These are phyloP conservation scores for Hericium erinaceus DNA, from an alignment of 768 basidiomycete species.

Conservation along the genomic window DNA sequence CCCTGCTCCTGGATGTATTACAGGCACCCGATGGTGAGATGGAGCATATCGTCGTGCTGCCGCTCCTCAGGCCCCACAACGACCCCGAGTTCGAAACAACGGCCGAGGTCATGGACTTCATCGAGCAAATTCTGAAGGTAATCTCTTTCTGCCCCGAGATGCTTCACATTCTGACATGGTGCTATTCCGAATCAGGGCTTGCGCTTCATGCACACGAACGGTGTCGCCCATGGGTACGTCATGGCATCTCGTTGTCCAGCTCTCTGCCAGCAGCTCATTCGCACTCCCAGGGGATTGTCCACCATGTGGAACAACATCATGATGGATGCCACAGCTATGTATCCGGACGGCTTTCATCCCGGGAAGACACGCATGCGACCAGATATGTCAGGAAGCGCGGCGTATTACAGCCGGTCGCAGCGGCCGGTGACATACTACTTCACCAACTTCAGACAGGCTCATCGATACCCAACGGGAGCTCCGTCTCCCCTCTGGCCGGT, in stretches of 20 bases:
- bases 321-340: slow-evolving; percentile 7
- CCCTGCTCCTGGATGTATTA: slow-evolving; percentile 13
- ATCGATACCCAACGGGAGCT: slow-evolving; percentile 9
- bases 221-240: slow-evolving; percentile 16
- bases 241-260: not conserved
- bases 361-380: not conserved
- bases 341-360: slow-evolving; percentile 7
- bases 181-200: slow-evolving; percentile 10
- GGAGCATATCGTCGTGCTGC: slow-evolving; percentile 14
- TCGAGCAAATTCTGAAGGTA: slow-evolving; percentile 18
- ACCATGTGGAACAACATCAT: slow-evolving; percentile 6
- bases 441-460: slow-evolving; percentile 23
- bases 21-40: slow-evolving; percentile 4
- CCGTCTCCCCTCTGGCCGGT: slow-evolving; percentile 11
- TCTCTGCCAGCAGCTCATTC: not conserved
- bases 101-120: slow-evolving; percentile 19
- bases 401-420: slow-evolving; percentile 17
- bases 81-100: slow-evolving; percentile 18
- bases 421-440: slow-evolving; percentile 19
- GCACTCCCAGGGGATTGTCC: slow-evolving; percentile 4
- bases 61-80: slow-evolving; percentile 13
- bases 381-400: slow-evolving; percentile 6
- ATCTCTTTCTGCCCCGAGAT: not conserved
- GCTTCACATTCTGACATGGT: not conserved
- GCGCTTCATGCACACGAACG: slow-evolving; percentile 16